Base-by-base conservation (phyloP, 768 basidiomycete species). In the Hortiboletus campestris region DNA sequence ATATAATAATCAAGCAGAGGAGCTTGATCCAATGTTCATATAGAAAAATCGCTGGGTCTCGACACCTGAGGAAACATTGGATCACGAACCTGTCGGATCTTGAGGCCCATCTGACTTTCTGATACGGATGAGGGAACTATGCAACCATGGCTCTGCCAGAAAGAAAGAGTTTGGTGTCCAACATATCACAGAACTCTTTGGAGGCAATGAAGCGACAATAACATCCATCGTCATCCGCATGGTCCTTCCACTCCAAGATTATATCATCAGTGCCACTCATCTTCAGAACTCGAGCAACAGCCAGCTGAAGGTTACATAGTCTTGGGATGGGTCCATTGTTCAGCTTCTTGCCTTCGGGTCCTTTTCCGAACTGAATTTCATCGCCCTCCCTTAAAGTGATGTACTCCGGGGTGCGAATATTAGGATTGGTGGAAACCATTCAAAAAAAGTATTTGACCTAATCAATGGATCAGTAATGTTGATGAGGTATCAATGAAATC, bases 341-440 rank as follows among this genome's bases (percentile, higher is more conserved):
- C 7, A 56, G 51, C n/a, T 28, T 8, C 17, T 41, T 31, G 38
- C 51, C 51, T 12, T 54, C 34, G 7, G 44, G 22, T 35, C 55
- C 51, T 41, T 22, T 14, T 46, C 51, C 55, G 6, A 56, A 46
- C 7, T 6, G 32, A 20, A 56, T 56, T 36, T 56, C 55, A 29
- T 46, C 51, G 1, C 51, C 55, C 16, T 54, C 55, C 38, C 2
- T 39, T 42, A 56, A 40, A 35, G 22, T 12, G 9, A 54, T 34
- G 38, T 13, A 16, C 19, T 17, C 35, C 2, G 5, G 39, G 13
- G 0, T 0, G 9, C 16, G 6, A 2, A 2, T 29, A 16, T 13
- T 1, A 28, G 42, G 51, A 20, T 14, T 5, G 22, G 51, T 46
- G 42, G 42, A 28, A 44, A 51, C 2, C n/a, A 3, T 28, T 46